These are phyloP conservation scores for Boechera stricta DNA, from an alignment of 345 rosid species.

Conservation along the genomic window DNA sequence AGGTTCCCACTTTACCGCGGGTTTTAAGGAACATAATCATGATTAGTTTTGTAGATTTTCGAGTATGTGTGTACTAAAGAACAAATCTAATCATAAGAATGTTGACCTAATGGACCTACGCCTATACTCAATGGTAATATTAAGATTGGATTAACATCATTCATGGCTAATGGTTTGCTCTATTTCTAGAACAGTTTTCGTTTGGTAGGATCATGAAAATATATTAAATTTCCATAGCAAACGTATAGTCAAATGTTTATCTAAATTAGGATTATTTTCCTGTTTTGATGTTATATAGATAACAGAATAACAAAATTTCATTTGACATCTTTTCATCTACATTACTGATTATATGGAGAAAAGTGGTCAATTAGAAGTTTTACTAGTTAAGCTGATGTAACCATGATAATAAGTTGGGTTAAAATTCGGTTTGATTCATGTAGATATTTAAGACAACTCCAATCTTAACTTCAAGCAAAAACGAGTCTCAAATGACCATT, in stretches of 20 bases:
- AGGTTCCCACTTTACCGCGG: slow-evolving; percentile 38
- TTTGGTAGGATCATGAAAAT: slow-evolving; percentile 21
- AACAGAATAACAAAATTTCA: neutral
- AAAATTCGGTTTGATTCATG: neutral
- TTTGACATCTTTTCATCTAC: neutral
- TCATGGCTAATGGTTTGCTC: slow-evolving; percentile 11
- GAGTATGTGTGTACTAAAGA: neutral
- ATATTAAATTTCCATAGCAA: neutral
- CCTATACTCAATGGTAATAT: slow-evolving; percentile 31
- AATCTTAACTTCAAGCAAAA: neutral
- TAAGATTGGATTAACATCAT: slow-evolving; percentile 2
- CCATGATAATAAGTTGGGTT: no score
- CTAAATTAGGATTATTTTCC: neutral
- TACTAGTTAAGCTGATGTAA: no score
- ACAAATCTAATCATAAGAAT: slow-evolving; percentile 41
- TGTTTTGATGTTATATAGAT: neutral
- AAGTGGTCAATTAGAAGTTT: neutral
- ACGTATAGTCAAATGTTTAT: slow-evolving; percentile 1
- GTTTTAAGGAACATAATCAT: slow-evolving; percentile 44
- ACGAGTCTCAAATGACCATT: neutral
- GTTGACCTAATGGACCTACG: slow-evolving; percentile 37
- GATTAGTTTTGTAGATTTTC: slow-evolving; percentile 34
- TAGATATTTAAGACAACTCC: neutral
- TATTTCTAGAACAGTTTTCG: slow-evolving; percentile 7
- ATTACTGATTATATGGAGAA: neutral